Base-by-base conservation (phyloP, 495 filamentous ascomycete genomes). In the Xylaria castorea region DNA sequence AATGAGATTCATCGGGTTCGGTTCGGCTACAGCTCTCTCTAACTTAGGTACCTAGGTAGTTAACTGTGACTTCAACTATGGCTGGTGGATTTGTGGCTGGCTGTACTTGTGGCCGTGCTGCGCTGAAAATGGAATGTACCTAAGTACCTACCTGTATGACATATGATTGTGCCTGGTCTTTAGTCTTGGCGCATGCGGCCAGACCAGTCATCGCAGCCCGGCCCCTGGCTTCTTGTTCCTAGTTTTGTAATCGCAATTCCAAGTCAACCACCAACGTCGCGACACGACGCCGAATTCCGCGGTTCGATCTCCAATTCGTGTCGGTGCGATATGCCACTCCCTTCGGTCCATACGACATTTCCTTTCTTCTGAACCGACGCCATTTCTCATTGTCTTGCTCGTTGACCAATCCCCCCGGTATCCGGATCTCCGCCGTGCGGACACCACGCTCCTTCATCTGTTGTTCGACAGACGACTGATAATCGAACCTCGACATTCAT, bases 321-420 rank as follows among this genome's bases (percentile, higher is more conserved):
- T 72, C n/a, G 32, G 36, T 67, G 63, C 70, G 63, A 72, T 67
- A 65, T 72, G 70, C 70, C 70, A 51, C 70, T 72, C 70, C 62
- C 58, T 67, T 72, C 18, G 3, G 36, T 57, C 42, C 38, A n/a
- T 2, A 40, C n/a, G 50, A 30, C 25, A 50, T 67, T 72, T 67
- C 63, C 32, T 67, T 58, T 40, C 34, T 57, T 67, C 70, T 51
- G 36, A 57, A 66, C n/a, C 27, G 12, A 38, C 63, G 27, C 50
- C 48, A 9, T 67, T 67, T 46, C 27, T 60, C 55, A 62, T 69
- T 60, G 32, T 36, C 8, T 2, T 55, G n/a, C 55, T 40, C n/a
- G 22, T 64, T 16, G 44, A 12, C 42, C 58, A 62, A 32, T 38
- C 22, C 12, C 12, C 30, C n/a, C 32, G 38, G 40, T 34, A 34